Conservation (phyloP, 768 basidiomycete genomes). For the Tricholoma saponaceum region DNA sequence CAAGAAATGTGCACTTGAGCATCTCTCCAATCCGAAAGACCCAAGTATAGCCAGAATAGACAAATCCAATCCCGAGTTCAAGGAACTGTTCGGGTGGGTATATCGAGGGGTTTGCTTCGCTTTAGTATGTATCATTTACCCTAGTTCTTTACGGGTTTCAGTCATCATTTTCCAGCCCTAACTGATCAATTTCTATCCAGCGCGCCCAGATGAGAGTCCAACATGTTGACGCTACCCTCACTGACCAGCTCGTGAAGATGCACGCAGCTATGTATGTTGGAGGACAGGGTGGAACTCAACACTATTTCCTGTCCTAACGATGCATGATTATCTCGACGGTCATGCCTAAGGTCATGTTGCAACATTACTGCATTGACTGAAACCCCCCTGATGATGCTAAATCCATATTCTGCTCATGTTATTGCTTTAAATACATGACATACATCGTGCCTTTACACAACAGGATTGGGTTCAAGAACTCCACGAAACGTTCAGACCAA, state of each 20-base stretch:
- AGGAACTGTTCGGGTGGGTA: constrained; percentile 42
- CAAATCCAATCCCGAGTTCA: constrained; percentile 49
- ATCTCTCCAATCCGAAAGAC: constrained; percentile 35
- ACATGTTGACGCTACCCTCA: constrained; percentile 29
- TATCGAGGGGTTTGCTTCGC: constrained; percentile 49
- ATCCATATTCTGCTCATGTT: too few relatives aligned
- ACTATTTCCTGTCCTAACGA: background rate
- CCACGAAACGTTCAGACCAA: too few relatives aligned
- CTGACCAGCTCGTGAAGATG: constrained; percentile 36
- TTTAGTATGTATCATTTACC: constrained; percentile 31
- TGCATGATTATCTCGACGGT: background rate
- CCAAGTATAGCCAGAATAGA: constrained; percentile 29
- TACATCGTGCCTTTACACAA: too few relatives aligned
- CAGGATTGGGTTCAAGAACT: too few relatives aligned
- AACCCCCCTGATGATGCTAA: too few relatives aligned
- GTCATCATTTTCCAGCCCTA: background rate
- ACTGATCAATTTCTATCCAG: constrained; percentile 22
- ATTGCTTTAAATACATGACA: too few relatives aligned
- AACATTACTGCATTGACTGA: too few relatives aligned
- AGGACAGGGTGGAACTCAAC: constrained; percentile 14
- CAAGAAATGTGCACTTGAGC: constrained; percentile 38
- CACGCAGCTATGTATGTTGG: constrained; percentile 46
- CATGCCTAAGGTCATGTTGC: background rate
- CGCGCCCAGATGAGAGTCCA: constrained; percentile 37
- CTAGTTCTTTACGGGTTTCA: background rate